phyloP scores from a whole-genome alignment of 306 rosid species.

The Lathyrus tuberosus region DNA sequence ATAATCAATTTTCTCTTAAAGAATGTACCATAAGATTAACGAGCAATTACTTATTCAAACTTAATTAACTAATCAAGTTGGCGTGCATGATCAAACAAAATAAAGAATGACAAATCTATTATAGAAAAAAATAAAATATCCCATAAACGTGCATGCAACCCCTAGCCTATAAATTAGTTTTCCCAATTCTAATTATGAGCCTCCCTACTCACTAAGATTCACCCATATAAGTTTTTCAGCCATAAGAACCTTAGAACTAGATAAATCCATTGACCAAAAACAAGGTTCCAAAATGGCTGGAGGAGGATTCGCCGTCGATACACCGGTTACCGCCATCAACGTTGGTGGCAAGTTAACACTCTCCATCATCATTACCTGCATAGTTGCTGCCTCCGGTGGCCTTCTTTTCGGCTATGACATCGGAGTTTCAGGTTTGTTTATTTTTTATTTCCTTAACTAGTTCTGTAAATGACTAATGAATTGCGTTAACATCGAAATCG shows the following conservation, averaged over 20 bases:
- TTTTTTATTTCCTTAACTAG: no score
- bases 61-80: not conserved
- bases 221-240: not conserved
- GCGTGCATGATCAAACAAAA: not conserved
- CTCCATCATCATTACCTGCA: conserved; percentile 55
- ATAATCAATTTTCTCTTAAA: not conserved
- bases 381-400: conserved; percentile 66
- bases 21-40: not conserved
- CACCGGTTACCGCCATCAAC: conserved; percentile 18
- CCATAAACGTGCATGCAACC: not conserved
- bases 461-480: not conserved
- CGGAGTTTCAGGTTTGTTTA: conserved; percentile 54
- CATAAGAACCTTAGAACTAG: not conserved
- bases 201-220: not conserved
- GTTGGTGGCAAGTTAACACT: conserved; percentile 46
- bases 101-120: not conserved
- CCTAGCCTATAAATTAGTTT: not conserved
- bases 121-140: not conserved
- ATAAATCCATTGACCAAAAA: not conserved
- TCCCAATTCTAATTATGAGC: not conserved
- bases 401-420: conserved; percentile 69
- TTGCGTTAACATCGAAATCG: not conserved
- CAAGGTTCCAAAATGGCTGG: conserved; percentile 45
- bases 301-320: conserved; percentile 45
- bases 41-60: not conserved